Percentiles rank a stretch among this genome's conserved stretches.
phyloP scores from a whole-genome alignment of 345 rosid genomes.

The Leavenworthia alabamica region DNA sequence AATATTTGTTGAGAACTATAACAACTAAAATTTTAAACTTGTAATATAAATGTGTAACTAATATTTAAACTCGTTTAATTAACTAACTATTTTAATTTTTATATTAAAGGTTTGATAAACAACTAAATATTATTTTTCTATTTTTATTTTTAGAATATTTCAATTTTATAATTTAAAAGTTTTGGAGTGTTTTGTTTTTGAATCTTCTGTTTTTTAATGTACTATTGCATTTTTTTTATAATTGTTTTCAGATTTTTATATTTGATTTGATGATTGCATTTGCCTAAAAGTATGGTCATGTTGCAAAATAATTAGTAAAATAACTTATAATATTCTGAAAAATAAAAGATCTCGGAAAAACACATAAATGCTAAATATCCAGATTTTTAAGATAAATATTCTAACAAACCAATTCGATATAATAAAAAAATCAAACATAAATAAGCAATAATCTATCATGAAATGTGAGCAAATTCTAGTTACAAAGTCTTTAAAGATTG shows the following conservation, averaged over 20 bases:
- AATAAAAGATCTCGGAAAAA: background rate
- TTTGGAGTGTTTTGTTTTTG: background rate
- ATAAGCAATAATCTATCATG: background rate
- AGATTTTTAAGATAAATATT: background rate
- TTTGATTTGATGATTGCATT: background rate
- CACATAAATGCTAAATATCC: background rate
- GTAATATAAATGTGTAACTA: no score
- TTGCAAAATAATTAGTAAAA: background rate
- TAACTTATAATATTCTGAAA: background rate
- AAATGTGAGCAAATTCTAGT: background rate
- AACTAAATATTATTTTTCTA: background rate
- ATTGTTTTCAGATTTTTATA: background rate
- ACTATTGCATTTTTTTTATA: background rate
- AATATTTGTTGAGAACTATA: no score
- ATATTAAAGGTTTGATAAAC: background rate
- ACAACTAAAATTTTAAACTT: no score
- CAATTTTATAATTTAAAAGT: no score
- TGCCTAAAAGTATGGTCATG: background rate
- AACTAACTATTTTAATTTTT: background rate
- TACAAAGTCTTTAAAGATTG: background rate
- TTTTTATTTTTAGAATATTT: no score
- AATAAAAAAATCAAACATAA: no score
- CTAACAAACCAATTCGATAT: no score
- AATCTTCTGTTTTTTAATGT: background rate
- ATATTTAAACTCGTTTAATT: no score